These are phyloP conservation scores for Byssoonygena ceratinophila DNA, from an alignment of 2,329 filamentous ascomycete genomes.

Conservation along the genomic window DNA sequence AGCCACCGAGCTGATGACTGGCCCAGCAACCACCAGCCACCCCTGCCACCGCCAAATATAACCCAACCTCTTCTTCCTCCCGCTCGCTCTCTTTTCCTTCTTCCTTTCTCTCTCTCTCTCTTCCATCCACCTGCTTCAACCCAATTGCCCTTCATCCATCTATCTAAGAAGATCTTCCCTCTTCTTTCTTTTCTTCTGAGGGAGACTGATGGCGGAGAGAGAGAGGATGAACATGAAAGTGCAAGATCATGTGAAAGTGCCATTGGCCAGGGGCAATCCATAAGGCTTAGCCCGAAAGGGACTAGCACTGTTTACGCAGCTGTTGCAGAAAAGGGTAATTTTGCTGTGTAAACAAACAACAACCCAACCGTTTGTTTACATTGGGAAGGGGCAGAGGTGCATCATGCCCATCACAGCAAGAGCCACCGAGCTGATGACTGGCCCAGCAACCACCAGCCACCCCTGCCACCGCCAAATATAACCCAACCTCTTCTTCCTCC, in stretches of 20 bases:
- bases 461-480: slow-evolving; percentile 18
- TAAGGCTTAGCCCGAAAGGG: slow-evolving; percentile 4
- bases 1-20: slow-evolving; percentile 1
- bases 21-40: slow-evolving; percentile 12
- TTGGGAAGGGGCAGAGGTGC: not conserved
- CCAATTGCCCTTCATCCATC: slow-evolving; percentile 16
- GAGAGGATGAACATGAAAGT: not conserved
- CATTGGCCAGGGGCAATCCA: not conserved
- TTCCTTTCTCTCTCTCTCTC: slow-evolving; percentile 20
- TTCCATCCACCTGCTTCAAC: slow-evolving; percentile 18
- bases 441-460: slow-evolving; percentile 12
- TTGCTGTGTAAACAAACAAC: slow-evolving; percentile 18
- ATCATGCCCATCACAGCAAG: not conserved
- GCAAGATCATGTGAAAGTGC: not conserved
- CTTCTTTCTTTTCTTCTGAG: not conserved
- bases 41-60: slow-evolving; percentile 18
- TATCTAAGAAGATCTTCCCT: slow-evolving; percentile 2
- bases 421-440: slow-evolving; percentile 1
- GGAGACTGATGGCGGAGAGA: not conserved
- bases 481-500: slow-evolving; percentile 2
- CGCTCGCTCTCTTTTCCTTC: slow-evolving; percentile 15
- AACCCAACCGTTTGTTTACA: not conserved
- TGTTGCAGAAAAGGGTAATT: not conserved
- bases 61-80: slow-evolving; percentile 2
- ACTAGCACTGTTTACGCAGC: slow-evolving; percentile 14